Evolutionary conservation across 306 rosid species (phyloP), one percentile per base, ranked within the genome.

Genomic region (Cucurbita argyrosperma): DNA sequence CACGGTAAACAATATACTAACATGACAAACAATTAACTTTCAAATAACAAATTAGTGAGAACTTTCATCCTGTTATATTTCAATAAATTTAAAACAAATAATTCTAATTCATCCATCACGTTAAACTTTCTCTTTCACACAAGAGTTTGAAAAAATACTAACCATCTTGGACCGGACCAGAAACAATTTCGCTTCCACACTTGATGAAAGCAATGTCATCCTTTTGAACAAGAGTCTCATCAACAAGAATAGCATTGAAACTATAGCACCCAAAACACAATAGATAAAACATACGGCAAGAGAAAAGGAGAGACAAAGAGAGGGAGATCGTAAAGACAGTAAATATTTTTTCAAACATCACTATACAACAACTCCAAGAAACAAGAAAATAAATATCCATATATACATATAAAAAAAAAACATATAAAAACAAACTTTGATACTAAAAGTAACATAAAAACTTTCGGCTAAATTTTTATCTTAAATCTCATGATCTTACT

Each of bases 91-190:
- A 67, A 67, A 67, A 23, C 40, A 21, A 67, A 67, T 21, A 45
- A 46, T 67, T 67, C 19, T 18, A 67, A 11, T 11, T 67, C 52
- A 21, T 12, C 56, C 72, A 67, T 55, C 71, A 45, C 18, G 38
- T 21, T 67, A 65, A 65, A 67, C 55, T 11, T 55, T 66, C 18
- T 30, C 19, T 11, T 67, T 45, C 73, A 67, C 19, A 23, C 18
- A 67, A 58, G 38, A 13, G 8, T 40, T 56, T 40, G 13, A 45
- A 23, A 13, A 55, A 14, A 59, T 74, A 65, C 85, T 74, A 23
- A 90, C 96, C 96, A 84, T 89, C 86, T 76, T 74, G 78, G 72
- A 47, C 81, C 62, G 92, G 88, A 68, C 90, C 92, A 62, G 89
- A 76, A 78, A 86, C 52, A 53, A 92, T 87, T 81, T 88, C 88